These are phyloP conservation scores for Voacanga thouarsii DNA, from an alignment of 257 asterid genomes.

Conservation along the genomic window DNA sequence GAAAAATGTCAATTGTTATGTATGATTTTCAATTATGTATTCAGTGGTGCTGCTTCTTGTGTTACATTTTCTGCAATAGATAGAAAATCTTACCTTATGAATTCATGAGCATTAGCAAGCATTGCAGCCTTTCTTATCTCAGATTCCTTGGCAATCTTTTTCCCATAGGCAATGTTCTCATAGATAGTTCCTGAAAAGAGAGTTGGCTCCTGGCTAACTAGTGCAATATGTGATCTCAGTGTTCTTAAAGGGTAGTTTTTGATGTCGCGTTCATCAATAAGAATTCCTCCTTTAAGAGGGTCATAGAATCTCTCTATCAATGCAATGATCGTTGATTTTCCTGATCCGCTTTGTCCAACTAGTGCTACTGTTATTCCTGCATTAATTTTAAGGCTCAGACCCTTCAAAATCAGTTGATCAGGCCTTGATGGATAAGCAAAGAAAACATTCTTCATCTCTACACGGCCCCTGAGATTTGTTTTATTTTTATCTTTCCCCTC, in stretches of 20 bases:
- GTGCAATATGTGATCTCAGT: slow-evolving; percentile 55
- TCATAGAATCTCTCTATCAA: slow-evolving; percentile 69
- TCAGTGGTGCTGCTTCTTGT: too few relatives aligned
- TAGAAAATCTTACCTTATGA: slow-evolving; percentile 46
- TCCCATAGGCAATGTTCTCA: slow-evolving; percentile 68
- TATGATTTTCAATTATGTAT: not conserved
- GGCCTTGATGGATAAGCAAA: slow-evolving; percentile 71
- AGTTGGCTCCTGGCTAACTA: slow-evolving; percentile 78
- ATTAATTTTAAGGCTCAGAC: slow-evolving; percentile 48
- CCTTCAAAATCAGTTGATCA: slow-evolving; percentile 52
- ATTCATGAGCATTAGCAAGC: slow-evolving; percentile 79
- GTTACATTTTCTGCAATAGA: not conserved
- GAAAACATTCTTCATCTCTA: slow-evolving; percentile 56
- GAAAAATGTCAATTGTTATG: not conserved
- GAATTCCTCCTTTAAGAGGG: slow-evolving; percentile 50
- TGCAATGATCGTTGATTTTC: slow-evolving; percentile 61
- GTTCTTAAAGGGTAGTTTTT: slow-evolving; percentile 48
- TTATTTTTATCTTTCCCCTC: slow-evolving; percentile 27
- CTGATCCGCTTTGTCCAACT: slow-evolving; percentile 73
- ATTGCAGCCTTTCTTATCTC: slow-evolving; percentile 65
- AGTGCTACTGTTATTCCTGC: slow-evolving; percentile 65
- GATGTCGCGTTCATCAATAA: slow-evolving; percentile 55
- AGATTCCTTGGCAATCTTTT: slow-evolving; percentile 49
- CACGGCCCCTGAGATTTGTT: slow-evolving; percentile 45
- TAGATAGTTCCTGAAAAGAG: slow-evolving; percentile 64